phyloP scores from a whole-genome alignment of 2,329 filamentous ascomycete genomes.

The Paraphoma chrysanthemicola region DNA sequence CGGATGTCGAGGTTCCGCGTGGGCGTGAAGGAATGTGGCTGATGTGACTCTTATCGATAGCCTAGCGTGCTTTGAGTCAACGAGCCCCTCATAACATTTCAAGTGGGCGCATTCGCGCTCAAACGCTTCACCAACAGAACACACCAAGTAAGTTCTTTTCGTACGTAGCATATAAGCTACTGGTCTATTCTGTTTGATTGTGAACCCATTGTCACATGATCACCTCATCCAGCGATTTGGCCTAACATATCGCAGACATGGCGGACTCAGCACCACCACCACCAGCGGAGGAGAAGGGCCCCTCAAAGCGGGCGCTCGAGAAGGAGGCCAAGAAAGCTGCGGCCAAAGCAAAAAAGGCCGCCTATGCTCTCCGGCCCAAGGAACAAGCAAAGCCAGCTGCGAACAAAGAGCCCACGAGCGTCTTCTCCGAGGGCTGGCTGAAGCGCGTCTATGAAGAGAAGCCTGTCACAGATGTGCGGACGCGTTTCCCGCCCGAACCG shows the following conservation, averaged over 20 bases:
- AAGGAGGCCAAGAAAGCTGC: constrained; percentile 59
- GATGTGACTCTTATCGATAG: constrained; percentile 15
- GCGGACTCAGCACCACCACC: constrained; percentile 30
- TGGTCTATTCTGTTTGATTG: not conserved
- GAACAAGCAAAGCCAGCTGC: constrained; percentile 41
- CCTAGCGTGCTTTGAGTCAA: constrained; percentile 20
- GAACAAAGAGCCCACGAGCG: constrained; percentile 40
- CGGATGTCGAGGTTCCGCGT: not conserved
- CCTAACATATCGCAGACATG: constrained; percentile 23
- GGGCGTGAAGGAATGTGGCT: constrained; percentile 16
- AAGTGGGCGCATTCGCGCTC: not conserved
- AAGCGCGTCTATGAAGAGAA: constrained; percentile 60
- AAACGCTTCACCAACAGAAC: not conserved
- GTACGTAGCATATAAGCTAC: not conserved
- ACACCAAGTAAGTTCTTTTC: no score
- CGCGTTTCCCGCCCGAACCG: constrained; percentile 66
- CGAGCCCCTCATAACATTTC: constrained; percentile 23
- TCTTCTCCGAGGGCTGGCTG: constrained; percentile 59
- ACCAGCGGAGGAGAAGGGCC: constrained; percentile 41
- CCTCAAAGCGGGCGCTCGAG: constrained; percentile 57
- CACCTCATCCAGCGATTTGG: no score
- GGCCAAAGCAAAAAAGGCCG: constrained; percentile 52
- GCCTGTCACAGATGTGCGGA: constrained; percentile 53
- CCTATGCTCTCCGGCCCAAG: constrained; percentile 51
- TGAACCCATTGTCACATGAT: no score